Conservation (phyloP, 257 asterid species). For the Coffea eugenioides region DNA sequence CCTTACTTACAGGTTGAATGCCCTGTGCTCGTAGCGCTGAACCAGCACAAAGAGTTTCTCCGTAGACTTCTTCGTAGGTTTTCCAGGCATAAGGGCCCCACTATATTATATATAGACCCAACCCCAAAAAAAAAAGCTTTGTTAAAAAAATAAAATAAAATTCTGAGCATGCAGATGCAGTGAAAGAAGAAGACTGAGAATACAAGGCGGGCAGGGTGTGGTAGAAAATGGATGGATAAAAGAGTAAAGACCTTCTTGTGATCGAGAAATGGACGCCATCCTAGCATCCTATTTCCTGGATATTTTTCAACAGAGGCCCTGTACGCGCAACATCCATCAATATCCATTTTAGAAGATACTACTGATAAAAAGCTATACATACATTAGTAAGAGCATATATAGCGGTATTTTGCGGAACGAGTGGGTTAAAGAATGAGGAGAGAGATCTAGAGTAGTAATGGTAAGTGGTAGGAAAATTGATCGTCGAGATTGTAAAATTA, state of each 20-base stretch:
- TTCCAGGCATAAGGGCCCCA: conserved; percentile 92
- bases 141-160: background rate
- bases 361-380: too few species aligned
- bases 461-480: too few species aligned
- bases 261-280: conserved; percentile 63
- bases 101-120: conserved; percentile 35
- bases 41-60: conserved; percentile 60
- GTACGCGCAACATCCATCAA: conserved; percentile 13
- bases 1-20: conserved; percentile 62
- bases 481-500: too few species aligned
- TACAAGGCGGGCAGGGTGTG: background rate
- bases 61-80: conserved; percentile 71
- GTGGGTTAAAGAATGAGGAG: too few species aligned
- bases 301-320: conserved; percentile 63
- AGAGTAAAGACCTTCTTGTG: conserved; percentile 53
- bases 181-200: background rate
- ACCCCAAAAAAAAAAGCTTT: background rate
- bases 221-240: background rate
- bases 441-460: too few species aligned
- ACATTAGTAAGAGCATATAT: too few species aligned
- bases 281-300: conserved; percentile 81
- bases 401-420: too few species aligned
- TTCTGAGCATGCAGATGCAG: too few species aligned
- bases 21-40: conserved; percentile 80
- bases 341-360: background rate